phyloP scores from a whole-genome alignment of 306 rosid species.

The Vigna angularis region DNA sequence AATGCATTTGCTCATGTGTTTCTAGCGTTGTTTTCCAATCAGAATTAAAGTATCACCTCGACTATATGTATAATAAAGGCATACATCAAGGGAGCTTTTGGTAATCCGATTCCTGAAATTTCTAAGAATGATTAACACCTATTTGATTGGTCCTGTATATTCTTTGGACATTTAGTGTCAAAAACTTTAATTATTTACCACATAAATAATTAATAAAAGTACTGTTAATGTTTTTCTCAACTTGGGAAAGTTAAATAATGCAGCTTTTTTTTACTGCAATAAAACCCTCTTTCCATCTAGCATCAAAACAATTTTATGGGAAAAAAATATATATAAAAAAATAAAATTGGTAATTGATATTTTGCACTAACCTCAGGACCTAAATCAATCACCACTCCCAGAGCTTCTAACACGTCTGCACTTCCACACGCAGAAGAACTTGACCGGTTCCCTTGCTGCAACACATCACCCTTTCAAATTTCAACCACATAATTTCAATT shows the following conservation, averaged over 20 bases:
- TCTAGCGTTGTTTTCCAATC: not conserved
- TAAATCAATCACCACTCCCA: slow-evolving; percentile 76
- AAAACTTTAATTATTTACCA: too few relatives aligned
- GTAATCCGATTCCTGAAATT: not conserved
- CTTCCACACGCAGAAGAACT: slow-evolving; percentile 99
- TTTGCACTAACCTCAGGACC: slow-evolving; percentile 67
- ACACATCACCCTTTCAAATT: not conserved
- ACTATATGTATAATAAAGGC: not conserved
- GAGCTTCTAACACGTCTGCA: slow-evolving; percentile 90
- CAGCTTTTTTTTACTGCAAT: not conserved
- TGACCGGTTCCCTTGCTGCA: slow-evolving; percentile 95
- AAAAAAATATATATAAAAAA: too few relatives aligned
- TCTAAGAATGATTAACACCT: too few relatives aligned
- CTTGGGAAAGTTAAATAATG: too few relatives aligned
- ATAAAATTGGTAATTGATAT: not conserved
- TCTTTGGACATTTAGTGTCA: not conserved
- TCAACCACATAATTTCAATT: not conserved
- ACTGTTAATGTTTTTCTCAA: too few relatives aligned
- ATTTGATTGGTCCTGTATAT: not conserved
- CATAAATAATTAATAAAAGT: too few relatives aligned
- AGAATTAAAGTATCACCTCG: not conserved
- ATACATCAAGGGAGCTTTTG: not conserved
- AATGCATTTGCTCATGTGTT: not conserved
- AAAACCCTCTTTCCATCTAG: not conserved
- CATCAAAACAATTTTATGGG: not conserved